Evolutionary conservation across 1,284 basidiomycete species (phyloP).

Genomic region (Golubevia sp.): DNA sequence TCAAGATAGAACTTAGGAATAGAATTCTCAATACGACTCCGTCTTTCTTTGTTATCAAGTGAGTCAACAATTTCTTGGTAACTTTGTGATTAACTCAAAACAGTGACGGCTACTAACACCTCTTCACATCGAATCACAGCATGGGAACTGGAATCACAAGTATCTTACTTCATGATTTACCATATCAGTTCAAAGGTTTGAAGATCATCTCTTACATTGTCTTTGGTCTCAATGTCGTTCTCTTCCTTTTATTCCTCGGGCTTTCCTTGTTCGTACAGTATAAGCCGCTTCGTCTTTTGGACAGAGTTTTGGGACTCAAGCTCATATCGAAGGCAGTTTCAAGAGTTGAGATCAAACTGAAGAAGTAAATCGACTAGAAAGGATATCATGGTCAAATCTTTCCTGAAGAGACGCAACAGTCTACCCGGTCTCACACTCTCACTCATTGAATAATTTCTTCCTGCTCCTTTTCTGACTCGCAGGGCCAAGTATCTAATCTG

Average conservation of each 20-base stretch:
- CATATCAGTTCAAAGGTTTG: constrained; percentile 63
- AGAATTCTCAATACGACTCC: constrained; percentile 4
- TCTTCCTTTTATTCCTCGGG: constrained; percentile 69
- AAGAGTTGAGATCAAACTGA: no score
- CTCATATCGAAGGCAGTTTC: no score
- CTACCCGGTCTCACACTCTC: neutral
- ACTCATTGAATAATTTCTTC: neutral
- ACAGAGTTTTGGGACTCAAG: no score
- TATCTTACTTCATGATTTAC: constrained; percentile 64
- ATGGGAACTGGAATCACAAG: constrained; percentile 65
- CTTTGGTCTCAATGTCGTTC: constrained; percentile 71
- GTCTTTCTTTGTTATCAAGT: constrained; percentile 8
- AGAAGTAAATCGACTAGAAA: no score
- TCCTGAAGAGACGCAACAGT: constrained; percentile 28
- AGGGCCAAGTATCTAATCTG: constrained; percentile 68
- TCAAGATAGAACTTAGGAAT: neutral
- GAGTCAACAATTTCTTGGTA: neutral
- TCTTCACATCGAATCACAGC: constrained; percentile 46
- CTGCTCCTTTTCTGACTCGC: constrained; percentile 31
- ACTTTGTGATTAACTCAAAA: no score
- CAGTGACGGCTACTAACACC: constrained; percentile 12
- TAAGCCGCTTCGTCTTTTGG: no score
- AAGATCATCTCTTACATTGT: constrained; percentile 64
- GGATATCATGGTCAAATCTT: no score
- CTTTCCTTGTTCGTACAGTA: constrained; percentile 8